These are phyloP conservation scores for Eucalyptus paniculata DNA, from an alignment of 345 rosid genomes.

Conservation along the genomic window DNA sequence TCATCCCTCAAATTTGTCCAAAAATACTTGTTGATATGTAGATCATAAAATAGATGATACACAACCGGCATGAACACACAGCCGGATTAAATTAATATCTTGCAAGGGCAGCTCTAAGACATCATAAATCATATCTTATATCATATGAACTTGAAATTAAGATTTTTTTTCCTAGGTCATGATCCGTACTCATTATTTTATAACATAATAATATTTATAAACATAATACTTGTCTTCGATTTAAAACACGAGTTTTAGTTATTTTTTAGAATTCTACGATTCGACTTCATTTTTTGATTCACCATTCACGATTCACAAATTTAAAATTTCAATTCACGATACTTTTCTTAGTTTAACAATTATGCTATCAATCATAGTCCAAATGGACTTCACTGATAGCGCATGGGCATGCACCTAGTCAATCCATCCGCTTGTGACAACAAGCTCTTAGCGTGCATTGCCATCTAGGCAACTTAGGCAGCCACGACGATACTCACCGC, in stretches of 20 bases:
- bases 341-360: background rate
- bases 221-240: background rate
- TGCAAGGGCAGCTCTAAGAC: background rate
- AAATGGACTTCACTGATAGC: background rate
- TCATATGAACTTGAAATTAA: background rate
- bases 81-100: background rate
- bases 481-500: background rate
- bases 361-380: background rate
- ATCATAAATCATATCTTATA: background rate
- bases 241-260: background rate
- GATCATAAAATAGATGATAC: background rate
- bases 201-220: background rate
- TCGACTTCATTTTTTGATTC: background rate
- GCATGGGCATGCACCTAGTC: background rate
- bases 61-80: background rate
- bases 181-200: background rate
- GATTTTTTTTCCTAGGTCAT: background rate
- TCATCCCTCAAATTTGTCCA: background rate
- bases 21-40: background rate
- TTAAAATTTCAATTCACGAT: background rate
- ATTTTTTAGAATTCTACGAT: background rate
- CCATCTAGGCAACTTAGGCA: background rate
- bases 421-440: background rate
- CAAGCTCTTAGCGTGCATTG: background rate
- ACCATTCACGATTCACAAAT: background rate